Evolutionary conservation across 257 asterid species (phyloP), one percentile per base, ranked within the genome.

Genomic region (Mitragyna speciosa): DNA sequence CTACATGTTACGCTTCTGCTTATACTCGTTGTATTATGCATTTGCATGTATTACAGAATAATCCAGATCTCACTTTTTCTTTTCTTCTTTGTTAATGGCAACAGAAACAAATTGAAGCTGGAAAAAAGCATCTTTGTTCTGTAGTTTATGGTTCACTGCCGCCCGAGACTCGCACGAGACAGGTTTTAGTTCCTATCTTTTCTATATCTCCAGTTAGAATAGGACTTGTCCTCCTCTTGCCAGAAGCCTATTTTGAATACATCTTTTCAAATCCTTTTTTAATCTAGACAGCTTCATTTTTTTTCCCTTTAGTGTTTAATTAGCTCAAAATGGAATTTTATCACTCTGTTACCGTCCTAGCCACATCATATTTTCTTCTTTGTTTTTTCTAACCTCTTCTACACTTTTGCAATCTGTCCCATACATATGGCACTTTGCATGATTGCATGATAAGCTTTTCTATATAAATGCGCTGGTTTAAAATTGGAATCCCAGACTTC

Each of bases 81-180:
- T n/a, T 64, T 30, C n/a, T 16, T 26, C 9, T 48, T 39, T 36
- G 14, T 43, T 76, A 48, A 63, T 88, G 56, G 83, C 81, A 84
- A 75, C 98, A 95, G 98, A 91, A 82, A 85, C 78, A 74, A 86
- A 91, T 95, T 72, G 97, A 95, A 90, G 84, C 30, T 30, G 89
- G 80, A 70, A 86, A 88, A 86, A 89, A 81, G 80, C 99, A 93
- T 87, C 95, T 87, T 47, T 95, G 98, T 84, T 95, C 99, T 82
- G 95, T 95, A 78, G 99, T 95, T 83, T 95, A 95, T 87, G 99
- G 99, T 77, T 95, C 99, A 82, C 85, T 95, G 83, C 99, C 99
- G 43, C 97, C 99, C 36, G 96, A 89, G 83, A 93, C 99, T 84
- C 97, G 98, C 79, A 93, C 91, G 36, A 87, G 92, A 89, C 99